A percentile compares a stretch with the other conserved stretches of the same genome.
These are phyloP conservation scores for Gardenia jasminoides DNA, from an alignment of 257 asterid genomes.

Conservation along the genomic window DNA sequence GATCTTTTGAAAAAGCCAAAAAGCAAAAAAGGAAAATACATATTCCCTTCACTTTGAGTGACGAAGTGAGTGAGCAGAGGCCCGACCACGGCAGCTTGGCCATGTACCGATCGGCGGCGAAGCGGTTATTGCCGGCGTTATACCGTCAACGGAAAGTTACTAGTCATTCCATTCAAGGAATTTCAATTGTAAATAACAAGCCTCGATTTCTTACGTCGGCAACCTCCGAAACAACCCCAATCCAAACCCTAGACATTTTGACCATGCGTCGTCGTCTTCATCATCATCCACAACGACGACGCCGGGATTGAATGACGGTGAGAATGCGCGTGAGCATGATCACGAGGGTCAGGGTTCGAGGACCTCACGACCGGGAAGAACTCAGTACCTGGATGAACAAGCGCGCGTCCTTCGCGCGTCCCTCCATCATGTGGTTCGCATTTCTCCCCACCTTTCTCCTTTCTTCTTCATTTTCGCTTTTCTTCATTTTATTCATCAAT, in stretches of 20 bases:
- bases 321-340: constrained; percentile 9
- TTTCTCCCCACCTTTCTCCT: neutral
- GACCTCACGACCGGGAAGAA: constrained; percentile 29
- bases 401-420: constrained; percentile 84
- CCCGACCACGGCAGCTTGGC: constrained; percentile 4
- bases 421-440: constrained; percentile 68
- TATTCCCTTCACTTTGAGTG: too few relatives aligned
- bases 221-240: constrained; percentile 33
- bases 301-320: constrained; percentile 19
- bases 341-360: constrained; percentile 36
- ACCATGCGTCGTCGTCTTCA: constrained; percentile 21
- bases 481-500: neutral
- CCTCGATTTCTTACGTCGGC: constrained; percentile 42
- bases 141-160: constrained; percentile 33
- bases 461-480: too few relatives aligned
- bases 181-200: constrained; percentile 15
- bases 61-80: neutral
- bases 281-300: constrained; percentile 36
- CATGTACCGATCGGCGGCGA: constrained; percentile 66
- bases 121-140: constrained; percentile 51
- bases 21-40: too few relatives aligned
- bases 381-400: constrained; percentile 65
- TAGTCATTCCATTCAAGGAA: constrained; percentile 14
- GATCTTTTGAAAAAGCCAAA: neutral
- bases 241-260: constrained; percentile 34